Conservation (phyloP, 495 filamentous ascomycete genomes). For the Cladorrhinum samala region DNA sequence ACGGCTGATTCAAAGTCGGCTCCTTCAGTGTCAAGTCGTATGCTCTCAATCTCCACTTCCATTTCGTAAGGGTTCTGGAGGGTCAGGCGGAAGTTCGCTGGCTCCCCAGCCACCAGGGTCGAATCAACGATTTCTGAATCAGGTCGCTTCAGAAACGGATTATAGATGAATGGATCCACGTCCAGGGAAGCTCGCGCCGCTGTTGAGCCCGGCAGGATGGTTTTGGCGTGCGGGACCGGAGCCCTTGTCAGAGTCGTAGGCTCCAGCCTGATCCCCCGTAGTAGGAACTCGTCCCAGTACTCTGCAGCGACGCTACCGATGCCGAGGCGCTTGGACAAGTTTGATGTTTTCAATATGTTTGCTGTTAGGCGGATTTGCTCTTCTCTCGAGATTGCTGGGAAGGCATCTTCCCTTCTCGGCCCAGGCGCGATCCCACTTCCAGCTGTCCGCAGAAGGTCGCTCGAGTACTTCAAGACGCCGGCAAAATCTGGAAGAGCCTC, state of each 20-base stretch:
- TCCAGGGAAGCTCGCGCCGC: constrained; percentile 46
- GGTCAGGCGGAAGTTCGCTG: constrained; percentile 67
- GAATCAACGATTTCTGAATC: constrained; percentile 52
- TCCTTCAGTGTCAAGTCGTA: constrained; percentile 68
- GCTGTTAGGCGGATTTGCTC: constrained; percentile 76
- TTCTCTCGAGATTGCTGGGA: constrained; percentile 64
- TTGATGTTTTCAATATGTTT: constrained; percentile 78
- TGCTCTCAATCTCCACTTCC: constrained; percentile 77
- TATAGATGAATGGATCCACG: constrained; percentile 87
- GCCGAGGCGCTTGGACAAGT: constrained; percentile 66
- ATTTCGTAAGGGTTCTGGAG: constrained; percentile 94
- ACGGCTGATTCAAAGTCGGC: constrained; percentile 59
- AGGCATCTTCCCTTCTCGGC: constrained; percentile 53
- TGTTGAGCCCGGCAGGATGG: constrained; percentile 60
- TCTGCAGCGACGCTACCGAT: constrained; percentile 63
- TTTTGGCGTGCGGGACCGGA: constrained; percentile 66
- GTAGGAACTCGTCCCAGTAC: constrained; percentile 94
- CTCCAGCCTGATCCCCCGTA: constrained; percentile 70
- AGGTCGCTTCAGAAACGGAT: constrained; percentile 70
- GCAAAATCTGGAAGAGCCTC: constrained; percentile 90
- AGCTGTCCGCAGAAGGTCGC: constrained; percentile 72
- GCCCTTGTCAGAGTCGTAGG: constrained; percentile 40
- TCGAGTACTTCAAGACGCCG: constrained; percentile 78
- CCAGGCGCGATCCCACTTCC: constrained; percentile 71
- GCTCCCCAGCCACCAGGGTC: constrained; percentile 70